These are phyloP conservation scores for Areca catechu DNA, from an alignment of 176 grass and related monocot species.

Conservation along the genomic window DNA sequence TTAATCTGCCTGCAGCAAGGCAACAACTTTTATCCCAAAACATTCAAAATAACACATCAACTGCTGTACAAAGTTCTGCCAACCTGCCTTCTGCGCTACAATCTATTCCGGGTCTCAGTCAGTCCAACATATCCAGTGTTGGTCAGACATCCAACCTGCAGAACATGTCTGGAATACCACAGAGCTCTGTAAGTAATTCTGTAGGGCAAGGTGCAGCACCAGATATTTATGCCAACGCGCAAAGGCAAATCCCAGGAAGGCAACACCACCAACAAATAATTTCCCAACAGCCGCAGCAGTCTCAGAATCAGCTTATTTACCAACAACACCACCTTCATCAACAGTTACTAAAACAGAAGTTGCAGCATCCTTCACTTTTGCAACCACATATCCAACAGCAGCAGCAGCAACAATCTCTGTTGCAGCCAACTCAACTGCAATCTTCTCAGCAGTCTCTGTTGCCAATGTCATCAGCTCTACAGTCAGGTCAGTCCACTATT, in stretches of 20 bases:
- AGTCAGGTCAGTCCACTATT: constrained; percentile 43
- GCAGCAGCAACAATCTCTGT: constrained; percentile 36
- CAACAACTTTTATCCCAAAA: constrained; percentile 35
- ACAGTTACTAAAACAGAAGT: constrained; percentile 42
- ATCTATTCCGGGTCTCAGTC: constrained; percentile 28
- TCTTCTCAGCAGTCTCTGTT: constrained; percentile 69
- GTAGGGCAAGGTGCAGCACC: constrained; percentile 34
- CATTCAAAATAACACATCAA: constrained; percentile 31
- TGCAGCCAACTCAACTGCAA: constrained; percentile 62
- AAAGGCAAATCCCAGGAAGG: constrained; percentile 64
- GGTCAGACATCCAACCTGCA: constrained; percentile 46
- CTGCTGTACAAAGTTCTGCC: constrained; percentile 40
- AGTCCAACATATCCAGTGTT: constrained; percentile 32
- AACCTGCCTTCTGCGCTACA: background rate
- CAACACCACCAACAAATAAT: constrained; percentile 21
- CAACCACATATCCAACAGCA: constrained; percentile 54
- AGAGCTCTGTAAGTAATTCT: constrained; percentile 46
- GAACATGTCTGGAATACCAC: constrained; percentile 40
- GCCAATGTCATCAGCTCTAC: constrained; percentile 60
- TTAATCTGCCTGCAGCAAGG: constrained; percentile 52
- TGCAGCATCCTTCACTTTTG: constrained; percentile 44
- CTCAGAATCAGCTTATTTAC: constrained; percentile 59
- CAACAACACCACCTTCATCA: constrained; percentile 61
- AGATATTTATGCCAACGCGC: constrained; percentile 61
- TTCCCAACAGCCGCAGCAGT: constrained; percentile 50